Percentiles rank a stretch among this genome's conserved stretches.
These are phyloP conservation scores for Rutstroemia sp. DNA, from an alignment of 2,329 filamentous ascomycete species.

Conservation along the genomic window DNA sequence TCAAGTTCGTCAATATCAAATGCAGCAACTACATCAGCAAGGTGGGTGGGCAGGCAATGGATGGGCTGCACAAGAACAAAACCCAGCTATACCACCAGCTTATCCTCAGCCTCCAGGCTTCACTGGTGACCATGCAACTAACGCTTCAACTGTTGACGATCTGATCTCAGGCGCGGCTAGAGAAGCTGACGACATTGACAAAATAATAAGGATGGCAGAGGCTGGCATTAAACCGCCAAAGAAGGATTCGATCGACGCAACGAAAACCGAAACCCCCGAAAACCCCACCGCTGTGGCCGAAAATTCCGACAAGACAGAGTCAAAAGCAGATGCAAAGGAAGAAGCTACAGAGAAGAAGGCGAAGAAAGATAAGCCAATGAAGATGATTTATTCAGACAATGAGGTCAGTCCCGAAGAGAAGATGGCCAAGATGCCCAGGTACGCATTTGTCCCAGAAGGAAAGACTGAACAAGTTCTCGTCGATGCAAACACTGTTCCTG, in stretches of 20 bases:
- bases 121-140: slow-evolving; percentile 29
- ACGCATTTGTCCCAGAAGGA: slow-evolving; percentile 53
- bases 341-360: slow-evolving; percentile 51
- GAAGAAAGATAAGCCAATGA: slow-evolving; percentile 61
- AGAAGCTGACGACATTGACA: slow-evolving; percentile 55
- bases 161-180: slow-evolving; percentile 38
- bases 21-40: slow-evolving; percentile 46
- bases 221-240: slow-evolving; percentile 47
- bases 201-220: slow-evolving; percentile 57
- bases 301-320: slow-evolving; percentile 30
- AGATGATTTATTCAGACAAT: slow-evolving; percentile 76
- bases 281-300: not conserved
- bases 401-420: slow-evolving; percentile 81
- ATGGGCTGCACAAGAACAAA: slow-evolving; percentile 32
- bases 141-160: slow-evolving; percentile 40
- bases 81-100: slow-evolving; percentile 32
- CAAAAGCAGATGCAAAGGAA: slow-evolving; percentile 27
- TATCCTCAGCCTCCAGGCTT: slow-evolving; percentile 31
- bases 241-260: slow-evolving; percentile 37
- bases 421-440: slow-evolving; percentile 72
- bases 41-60: slow-evolving; percentile 31
- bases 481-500: slow-evolving; percentile 19
- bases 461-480: slow-evolving; percentile 29
- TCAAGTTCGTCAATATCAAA: slow-evolving; percentile 39
- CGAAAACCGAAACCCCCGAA: slow-evolving; percentile 3